phyloP scores from a whole-genome alignment of 148 eudicot species.

The Salicornia ramosissima region DNA sequence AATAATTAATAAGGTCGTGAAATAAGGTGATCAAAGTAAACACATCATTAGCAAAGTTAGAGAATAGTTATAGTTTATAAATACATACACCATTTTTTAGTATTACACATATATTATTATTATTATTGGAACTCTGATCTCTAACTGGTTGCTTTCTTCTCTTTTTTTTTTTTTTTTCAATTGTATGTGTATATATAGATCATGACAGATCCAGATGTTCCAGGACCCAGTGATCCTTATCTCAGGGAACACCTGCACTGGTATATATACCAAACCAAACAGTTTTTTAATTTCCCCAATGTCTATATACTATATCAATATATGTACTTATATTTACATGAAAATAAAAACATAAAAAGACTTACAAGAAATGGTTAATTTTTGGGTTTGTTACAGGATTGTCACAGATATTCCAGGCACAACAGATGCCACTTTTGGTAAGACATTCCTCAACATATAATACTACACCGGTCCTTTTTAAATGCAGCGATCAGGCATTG shows the following conservation, averaged over 20 bases:
- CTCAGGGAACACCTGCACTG: constrained; percentile 92
- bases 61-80: too few species aligned
- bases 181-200: too few species aligned
- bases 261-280: constrained; percentile 29
- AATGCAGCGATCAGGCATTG: too few species aligned
- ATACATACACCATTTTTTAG: too few species aligned
- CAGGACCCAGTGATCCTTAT: constrained; percentile 98
- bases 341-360: background rate
- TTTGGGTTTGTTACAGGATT: constrained; percentile 45
- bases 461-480: too few species aligned
- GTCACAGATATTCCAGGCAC: constrained; percentile 91
- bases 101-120: too few species aligned
- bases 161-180: background rate
- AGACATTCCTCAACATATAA: constrained; percentile 1
- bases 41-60: too few species aligned
- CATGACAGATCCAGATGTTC: constrained; percentile 93
- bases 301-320: background rate
- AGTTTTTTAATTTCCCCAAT: background rate
- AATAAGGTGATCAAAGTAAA: too few species aligned
- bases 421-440: constrained; percentile 80
- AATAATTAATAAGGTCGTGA: too few species aligned
- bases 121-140: too few species aligned
- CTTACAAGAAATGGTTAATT: background rate
- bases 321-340: background rate
- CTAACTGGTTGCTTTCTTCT: background rate